Conservation (phyloP, 2,329 filamentous ascomycete genomes). For the Aspergillus japonicus region DNA sequence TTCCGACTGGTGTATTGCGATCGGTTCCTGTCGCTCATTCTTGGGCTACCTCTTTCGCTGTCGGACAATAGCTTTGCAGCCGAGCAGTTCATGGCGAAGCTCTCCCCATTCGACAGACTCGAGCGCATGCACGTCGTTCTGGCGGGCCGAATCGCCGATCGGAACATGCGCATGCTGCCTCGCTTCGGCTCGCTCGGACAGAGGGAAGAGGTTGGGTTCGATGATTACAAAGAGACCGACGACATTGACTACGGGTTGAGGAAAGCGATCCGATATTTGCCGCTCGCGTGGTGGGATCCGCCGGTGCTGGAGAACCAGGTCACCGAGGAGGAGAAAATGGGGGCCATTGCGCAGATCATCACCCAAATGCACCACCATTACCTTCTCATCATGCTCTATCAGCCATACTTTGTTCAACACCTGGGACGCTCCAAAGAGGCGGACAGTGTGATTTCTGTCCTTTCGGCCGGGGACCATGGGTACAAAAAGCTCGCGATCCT, state of each 20-base stretch:
- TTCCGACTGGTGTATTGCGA: conserved; percentile 5
- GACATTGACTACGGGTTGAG: not conserved
- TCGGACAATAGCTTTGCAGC: not conserved
- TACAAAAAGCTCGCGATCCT: not conserved
- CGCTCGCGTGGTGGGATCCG: not conserved
- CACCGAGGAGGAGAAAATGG: conserved; percentile 1
- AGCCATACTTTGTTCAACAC: not conserved
- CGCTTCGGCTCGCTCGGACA: not conserved
- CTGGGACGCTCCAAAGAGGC: not conserved
- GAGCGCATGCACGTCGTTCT: not conserved
- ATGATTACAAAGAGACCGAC: not conserved
- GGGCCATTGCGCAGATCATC: not conserved
- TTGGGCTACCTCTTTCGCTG: not conserved
- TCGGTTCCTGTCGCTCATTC: conserved; percentile 5
- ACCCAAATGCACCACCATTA: conserved; percentile 5
- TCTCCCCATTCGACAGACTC: not conserved
- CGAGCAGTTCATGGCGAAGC: not conserved
- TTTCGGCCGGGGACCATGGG: not conserved
- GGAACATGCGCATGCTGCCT: not conserved
- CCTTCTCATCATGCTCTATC: not conserved
- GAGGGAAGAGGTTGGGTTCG: not conserved
- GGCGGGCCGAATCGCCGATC: not conserved
- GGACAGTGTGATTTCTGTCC: too few relatives aligned
- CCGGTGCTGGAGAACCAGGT: not conserved
- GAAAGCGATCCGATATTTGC: not conserved